Evolutionary conservation across 2,329 filamentous ascomycete genomes (phyloP).

Genomic region (Aspergillus brasiliensis): DNA sequence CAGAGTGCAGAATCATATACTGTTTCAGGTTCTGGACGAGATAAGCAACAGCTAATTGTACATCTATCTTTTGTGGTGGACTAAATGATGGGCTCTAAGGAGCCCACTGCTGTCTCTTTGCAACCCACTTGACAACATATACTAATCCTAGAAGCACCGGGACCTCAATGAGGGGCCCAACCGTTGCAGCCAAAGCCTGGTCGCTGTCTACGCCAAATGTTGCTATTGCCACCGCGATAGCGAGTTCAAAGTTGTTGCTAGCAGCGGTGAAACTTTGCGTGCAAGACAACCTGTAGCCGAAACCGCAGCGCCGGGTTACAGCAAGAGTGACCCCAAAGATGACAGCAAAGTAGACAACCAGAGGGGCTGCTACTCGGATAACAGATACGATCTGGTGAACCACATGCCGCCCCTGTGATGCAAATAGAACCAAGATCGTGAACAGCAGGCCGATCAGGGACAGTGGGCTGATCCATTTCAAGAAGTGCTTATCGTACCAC

Average conservation of each 20-base stretch:
- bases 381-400: conserved; percentile 84
- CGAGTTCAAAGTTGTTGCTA: conserved; percentile 91
- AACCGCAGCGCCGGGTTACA: conserved; percentile 66
- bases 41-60: conserved; percentile 34
- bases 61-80: not conserved
- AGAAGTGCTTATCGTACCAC: conserved; percentile 70
- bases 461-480: conserved; percentile 70
- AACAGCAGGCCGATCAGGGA: conserved; percentile 82
- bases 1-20: conserved; percentile 44
- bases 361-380: conserved; percentile 74
- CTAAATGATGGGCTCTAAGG: not conserved
- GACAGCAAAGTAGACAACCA: conserved; percentile 77
- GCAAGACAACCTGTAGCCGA: conserved; percentile 68
- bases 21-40: conserved; percentile 45
- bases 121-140: conserved; percentile 62
- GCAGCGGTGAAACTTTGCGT: conserved; percentile 88
- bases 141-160: conserved; percentile 77
- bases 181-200: conserved; percentile 78
- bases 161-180: conserved; percentile 84
- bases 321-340: conserved; percentile 72
- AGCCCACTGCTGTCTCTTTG: conserved; percentile 29
- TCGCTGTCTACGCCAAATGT: conserved; percentile 77
- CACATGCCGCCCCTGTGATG: conserved; percentile 74
- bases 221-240: conserved; percentile 83
- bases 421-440: conserved; percentile 84